Base-by-base conservation (phyloP, 352 stramenopile species). In the Phytophthora boehmeriae region DNA sequence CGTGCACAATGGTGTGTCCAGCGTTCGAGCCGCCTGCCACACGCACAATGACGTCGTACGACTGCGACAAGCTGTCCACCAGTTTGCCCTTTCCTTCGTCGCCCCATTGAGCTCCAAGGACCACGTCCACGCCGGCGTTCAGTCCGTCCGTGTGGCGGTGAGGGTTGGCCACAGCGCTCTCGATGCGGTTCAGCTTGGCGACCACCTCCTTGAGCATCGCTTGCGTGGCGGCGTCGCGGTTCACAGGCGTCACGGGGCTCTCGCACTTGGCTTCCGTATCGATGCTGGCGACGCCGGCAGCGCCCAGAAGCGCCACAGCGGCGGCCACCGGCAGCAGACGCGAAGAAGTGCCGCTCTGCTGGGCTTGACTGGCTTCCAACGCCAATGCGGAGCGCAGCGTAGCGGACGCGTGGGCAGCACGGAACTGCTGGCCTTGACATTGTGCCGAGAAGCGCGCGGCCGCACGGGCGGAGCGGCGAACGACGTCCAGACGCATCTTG, bases 21-120 rank as follows among this genome's bases (percentile, higher is more conserved):
- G 98, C 97, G 84, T 99, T 99, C 25, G 96, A 97, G 38, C 98
- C 97, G 47, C 97, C 90, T 11, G 96, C 97, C n/a, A 99, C 97
- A 54, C 96, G 93, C 36, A 95, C 93, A 71, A 97, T 98, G 48
- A 99, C 93, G 73, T 98, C 95, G 81, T 99, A 99, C 57, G 92
- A 89, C 73, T 97, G 76, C 28, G 85, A 96, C 54, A 97, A 60
- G 48, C 95, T 97, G 82, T 97, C 90, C 25, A 99, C 97, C 25
- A 99, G 90, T 76, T 99, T 99, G 67, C 98, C 98, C 78, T 99
- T 99, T 68, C 98, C 98, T 88, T 99, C 98, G 71, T 99, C 97
- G 32, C 98, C 98, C 97, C 97, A 99, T 66, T 99, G 97, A 34
- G 91, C 92, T 25, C 97, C 97, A 35, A 99, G 78, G n/a, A 99